Base-by-base conservation (phyloP, 345 rosid genomes). In the Eutrema heterophyllum region DNA sequence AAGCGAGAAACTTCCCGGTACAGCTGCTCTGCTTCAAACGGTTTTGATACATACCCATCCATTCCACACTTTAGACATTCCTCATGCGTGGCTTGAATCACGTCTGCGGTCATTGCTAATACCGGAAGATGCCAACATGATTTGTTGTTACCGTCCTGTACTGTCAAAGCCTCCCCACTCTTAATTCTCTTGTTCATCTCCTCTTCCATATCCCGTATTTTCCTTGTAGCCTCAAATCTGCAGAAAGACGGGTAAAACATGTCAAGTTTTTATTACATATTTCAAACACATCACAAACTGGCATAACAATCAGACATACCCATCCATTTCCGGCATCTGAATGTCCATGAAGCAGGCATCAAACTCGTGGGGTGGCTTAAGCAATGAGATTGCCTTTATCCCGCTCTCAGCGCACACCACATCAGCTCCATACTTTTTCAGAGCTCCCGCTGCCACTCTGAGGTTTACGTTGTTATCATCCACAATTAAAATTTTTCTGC, bases 291-390 rank as follows among this genome's bases (percentile, higher is more conserved):
- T 54, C 59, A 60, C 13, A 70, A 55, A 61, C 44, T 48, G 18
- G 51, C 44, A 46, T 53, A 70, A 54, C 36, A 46, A 30, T 32
- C 84, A 71, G 65, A 53, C 70, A 54, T 91, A 94, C 98, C 98
- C 98, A 67, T 94, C 97, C 96, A 91, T 91, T 83, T 82, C 87
- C 26, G 98, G 98, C 98, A 94, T 94, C 73, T 94, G 98, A 74
- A 94, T 89, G 80, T 94, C 98, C 98, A 94, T 94, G 86, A 94
- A 94, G 83, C 98, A 94, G 35, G 98, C 97, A 81, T 94, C 93
- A 71, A 91, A 94, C 44, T 74, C 40, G 67, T 94, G 98, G 3
- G 93, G 97, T 46, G 95, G 93, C 61, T 67, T 69, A 30, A 94
- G 96, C 76, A 85, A 67, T 12, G 77, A 32, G 50, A 87, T 81